Conservation (phyloP, 2,329 filamentous ascomycete genomes). For the Blastomyces parvus region DNA sequence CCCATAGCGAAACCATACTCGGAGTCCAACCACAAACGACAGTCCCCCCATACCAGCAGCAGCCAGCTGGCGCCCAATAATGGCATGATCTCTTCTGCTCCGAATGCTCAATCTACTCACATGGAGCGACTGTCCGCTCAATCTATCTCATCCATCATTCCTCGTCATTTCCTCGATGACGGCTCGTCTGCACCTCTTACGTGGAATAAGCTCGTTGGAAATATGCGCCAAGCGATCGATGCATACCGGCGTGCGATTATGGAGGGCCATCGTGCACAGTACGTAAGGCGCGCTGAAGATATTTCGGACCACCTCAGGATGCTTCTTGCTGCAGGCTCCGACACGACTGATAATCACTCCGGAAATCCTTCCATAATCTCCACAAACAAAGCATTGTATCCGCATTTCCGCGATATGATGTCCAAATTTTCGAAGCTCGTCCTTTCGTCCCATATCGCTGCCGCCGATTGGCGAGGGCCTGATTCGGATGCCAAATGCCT, state of each 20-base stretch:
- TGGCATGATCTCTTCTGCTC: constrained; percentile 14
- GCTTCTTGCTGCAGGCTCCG: constrained; percentile 87
- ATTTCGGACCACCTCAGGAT: constrained; percentile 93
- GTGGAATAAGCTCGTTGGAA: constrained; percentile 81
- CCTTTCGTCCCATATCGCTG: constrained; percentile 93
- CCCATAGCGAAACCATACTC: constrained; percentile 49
- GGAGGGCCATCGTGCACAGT: constrained; percentile 73
- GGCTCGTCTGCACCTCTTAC: constrained; percentile 69
- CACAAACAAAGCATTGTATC: constrained; percentile 92
- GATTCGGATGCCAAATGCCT: constrained; percentile 93
- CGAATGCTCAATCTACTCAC: constrained; percentile 44
- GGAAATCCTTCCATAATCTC: constrained; percentile 99
- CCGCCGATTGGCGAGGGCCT: constrained; percentile 86
- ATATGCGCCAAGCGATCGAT: constrained; percentile 86
- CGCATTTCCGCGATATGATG: constrained; percentile 98
- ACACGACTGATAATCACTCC: constrained; percentile 96
- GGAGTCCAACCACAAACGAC: constrained; percentile 37
- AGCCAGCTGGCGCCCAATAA: not conserved
- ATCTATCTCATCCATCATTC: constrained; percentile 45
- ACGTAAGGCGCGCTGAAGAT: constrained; percentile 89
- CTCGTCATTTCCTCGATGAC: constrained; percentile 84
- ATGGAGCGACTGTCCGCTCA: constrained; percentile 41
- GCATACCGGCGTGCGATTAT: constrained; percentile 84
- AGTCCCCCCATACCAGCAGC: not conserved
- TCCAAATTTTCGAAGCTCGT: constrained; percentile 99